phyloP scores from a whole-genome alignment of 2,329 filamentous ascomycete genomes.

The Beauveria rudraprayagi region DNA sequence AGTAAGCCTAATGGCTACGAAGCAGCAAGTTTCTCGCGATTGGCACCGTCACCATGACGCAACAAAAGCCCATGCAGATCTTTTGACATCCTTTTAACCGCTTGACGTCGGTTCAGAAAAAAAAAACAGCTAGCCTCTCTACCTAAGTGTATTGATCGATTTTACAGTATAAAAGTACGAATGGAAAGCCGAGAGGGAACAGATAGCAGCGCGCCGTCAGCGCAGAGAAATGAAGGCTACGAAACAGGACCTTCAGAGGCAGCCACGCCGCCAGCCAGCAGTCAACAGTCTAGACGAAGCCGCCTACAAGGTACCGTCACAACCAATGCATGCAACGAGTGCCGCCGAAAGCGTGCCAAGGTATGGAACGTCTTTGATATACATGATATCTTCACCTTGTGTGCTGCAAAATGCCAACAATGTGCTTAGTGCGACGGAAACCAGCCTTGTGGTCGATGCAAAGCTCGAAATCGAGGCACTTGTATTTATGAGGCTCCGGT shows the following conservation, averaged over 20 bases:
- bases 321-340: not conserved
- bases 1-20: too few relatives aligned
- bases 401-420: not conserved
- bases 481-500: constrained; percentile 27
- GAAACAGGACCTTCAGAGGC: not conserved
- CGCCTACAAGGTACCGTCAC: not conserved
- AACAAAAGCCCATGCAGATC: not conserved
- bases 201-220: not conserved
- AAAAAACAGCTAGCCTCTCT: too few relatives aligned
- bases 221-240: not conserved
- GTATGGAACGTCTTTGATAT: not conserved
- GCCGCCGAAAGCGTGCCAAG: not conserved
- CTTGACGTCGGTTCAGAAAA: too few relatives aligned
- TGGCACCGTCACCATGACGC: not conserved
- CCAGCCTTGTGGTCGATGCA: not conserved
- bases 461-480: constrained; percentile 23
- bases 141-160: too few relatives aligned
- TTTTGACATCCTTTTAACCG: not conserved
- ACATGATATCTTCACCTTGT: not conserved
- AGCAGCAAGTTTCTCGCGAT: not conserved
- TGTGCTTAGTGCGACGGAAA: not conserved
- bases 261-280: not conserved
- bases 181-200: not conserved
- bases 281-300: not conserved
- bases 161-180: not conserved